Evolutionary conservation across 192 early-diverging fungal species (phyloP).

Genomic region (Gryganskiella cystojenkinii): DNA sequence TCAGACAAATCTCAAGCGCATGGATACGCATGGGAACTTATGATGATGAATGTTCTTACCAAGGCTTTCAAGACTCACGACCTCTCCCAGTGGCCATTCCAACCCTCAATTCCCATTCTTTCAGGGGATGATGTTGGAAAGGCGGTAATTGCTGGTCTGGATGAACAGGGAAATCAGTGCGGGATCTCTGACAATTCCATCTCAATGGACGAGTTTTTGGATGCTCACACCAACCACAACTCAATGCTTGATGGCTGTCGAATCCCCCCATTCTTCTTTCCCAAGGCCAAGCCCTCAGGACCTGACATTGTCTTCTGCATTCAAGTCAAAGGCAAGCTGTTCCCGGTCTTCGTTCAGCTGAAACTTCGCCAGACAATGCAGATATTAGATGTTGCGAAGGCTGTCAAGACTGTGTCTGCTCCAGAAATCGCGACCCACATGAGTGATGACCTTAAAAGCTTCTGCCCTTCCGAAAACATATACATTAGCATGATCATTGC

Average conservation of each 20-base stretch:
- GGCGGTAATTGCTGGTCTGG: conserved; percentile 7
- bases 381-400: background rate
- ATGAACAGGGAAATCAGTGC: conserved; percentile 6
- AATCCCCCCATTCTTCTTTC: no score
- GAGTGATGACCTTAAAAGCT: background rate
- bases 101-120: background rate
- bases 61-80: conserved; percentile 1
- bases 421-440: background rate
- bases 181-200: conserved; percentile 9
- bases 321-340: background rate
- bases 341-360: background rate
- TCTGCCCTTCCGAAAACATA: conserved; percentile 16
- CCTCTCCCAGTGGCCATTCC: background rate
- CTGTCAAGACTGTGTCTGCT: conserved; percentile 7
- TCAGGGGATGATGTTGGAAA: background rate
- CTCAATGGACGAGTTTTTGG: background rate
- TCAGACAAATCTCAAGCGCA: conserved; percentile 5
- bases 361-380: background rate
- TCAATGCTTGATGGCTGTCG: no score
- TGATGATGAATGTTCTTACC: conserved; percentile 12
- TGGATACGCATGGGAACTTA: conserved; percentile 3
- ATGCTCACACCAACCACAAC: no score
- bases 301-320: no score
- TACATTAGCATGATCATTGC: conserved; percentile 24
- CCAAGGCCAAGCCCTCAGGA: no score